A percentile compares a stretch with the other conserved stretches of the same genome.
phyloP scores from a whole-genome alignment of 2,329 filamentous ascomycete species.

The Stylonectria norvegica region DNA sequence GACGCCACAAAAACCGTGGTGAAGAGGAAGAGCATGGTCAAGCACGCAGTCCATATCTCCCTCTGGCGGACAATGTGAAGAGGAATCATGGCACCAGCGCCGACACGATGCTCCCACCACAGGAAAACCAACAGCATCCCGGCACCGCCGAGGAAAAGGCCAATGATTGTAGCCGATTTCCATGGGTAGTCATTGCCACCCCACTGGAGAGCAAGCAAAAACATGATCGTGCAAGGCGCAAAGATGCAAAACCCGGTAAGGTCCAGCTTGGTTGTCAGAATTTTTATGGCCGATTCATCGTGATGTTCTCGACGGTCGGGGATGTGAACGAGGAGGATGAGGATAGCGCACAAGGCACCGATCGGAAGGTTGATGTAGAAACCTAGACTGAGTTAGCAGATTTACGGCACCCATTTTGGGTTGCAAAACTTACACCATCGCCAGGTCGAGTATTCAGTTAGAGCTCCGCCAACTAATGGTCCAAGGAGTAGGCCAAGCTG shows the following conservation, averaged over 20 bases:
- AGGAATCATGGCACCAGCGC: slow-evolving; percentile 49
- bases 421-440: slow-evolving; percentile 39
- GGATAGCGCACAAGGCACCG: slow-evolving; percentile 33
- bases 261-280: slow-evolving; percentile 37
- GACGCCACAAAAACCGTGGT: slow-evolving; percentile 43
- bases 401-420: too few relatives aligned
- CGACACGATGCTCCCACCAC: slow-evolving; percentile 41
- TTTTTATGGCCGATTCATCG: slow-evolving; percentile 12
- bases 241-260: slow-evolving; percentile 42
- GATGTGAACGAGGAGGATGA: slow-evolving; percentile 33
- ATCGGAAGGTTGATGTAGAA: slow-evolving; percentile 49
- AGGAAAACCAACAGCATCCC: slow-evolving; percentile 41
- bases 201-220: slow-evolving; percentile 52
- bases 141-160: slow-evolving; percentile 42
- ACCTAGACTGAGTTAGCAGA: slow-evolving; percentile 23
- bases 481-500: slow-evolving; percentile 46
- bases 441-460: slow-evolving; percentile 41
- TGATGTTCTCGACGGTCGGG: slow-evolving; percentile 30
- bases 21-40: slow-evolving; percentile 42
- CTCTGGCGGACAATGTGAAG: slow-evolving; percentile 42
- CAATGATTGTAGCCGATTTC: slow-evolving; percentile 43
- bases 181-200: slow-evolving; percentile 47
- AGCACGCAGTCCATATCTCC: slow-evolving; percentile 40
- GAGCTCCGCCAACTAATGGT: slow-evolving; percentile 44
- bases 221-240: slow-evolving; percentile 44